Conservation (phyloP, 768 basidiomycete species). For the Termitomyces sp. region DNA sequence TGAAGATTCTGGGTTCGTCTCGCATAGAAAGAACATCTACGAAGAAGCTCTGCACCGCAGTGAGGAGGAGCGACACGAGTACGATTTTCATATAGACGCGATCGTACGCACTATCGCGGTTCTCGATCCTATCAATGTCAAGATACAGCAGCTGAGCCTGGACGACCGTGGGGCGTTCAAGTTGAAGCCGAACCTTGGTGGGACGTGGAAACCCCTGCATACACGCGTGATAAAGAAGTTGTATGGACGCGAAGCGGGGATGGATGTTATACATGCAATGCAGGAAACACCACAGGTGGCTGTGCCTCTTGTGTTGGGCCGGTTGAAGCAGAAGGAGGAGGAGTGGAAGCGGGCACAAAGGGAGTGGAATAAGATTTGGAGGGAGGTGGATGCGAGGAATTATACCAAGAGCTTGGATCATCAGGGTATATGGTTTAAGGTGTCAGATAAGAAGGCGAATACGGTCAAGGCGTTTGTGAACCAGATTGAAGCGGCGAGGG, state of each 20-base stretch:
- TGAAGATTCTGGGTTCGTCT: constrained; percentile 88
- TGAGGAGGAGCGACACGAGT: constrained; percentile 98
- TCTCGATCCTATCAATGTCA: constrained; percentile 87
- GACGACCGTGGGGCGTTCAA: constrained; percentile 82
- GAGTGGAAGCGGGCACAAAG: constrained; percentile 97
- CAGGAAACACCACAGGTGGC: constrained; percentile 89
- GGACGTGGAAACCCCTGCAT: constrained; percentile 84
- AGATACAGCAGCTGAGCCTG: constrained; percentile 69
- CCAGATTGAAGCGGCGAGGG: constrained; percentile 80
- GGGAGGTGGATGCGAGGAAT: constrained; percentile 93
- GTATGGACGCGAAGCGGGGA: constrained; percentile 81
- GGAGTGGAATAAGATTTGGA: constrained; percentile 99
- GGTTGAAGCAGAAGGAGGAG: constrained; percentile 94
- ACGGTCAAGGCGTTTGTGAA: constrained; percentile 70
- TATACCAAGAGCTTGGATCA: constrained; percentile 92
- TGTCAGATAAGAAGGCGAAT: constrained; percentile 80
- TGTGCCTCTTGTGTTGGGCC: constrained; percentile 82
- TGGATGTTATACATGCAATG: constrained; percentile 81
- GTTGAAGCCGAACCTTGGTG: constrained; percentile 84
- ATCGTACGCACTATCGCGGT: constrained; percentile 85
- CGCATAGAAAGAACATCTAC: constrained; percentile 91
- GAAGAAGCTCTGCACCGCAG: constrained; percentile 95
- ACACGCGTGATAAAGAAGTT: constrained; percentile 95
- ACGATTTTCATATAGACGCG: constrained; percentile 97
- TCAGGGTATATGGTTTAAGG: constrained; percentile 87